phyloP scores from a whole-genome alignment of 106 monocot genomes.

The Amphibolis antarctica region DNA sequence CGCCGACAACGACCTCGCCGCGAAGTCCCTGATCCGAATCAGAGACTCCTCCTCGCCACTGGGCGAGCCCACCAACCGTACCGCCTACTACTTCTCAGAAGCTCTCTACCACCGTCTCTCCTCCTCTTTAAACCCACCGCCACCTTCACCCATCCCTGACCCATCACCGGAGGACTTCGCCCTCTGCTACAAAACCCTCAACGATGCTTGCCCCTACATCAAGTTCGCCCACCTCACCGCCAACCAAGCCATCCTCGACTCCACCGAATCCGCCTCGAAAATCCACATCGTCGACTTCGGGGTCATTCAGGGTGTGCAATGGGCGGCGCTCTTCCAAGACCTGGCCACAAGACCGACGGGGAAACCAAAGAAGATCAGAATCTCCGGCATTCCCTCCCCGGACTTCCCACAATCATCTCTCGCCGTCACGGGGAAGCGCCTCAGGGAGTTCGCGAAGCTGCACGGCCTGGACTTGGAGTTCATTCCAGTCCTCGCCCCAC shows the following conservation, averaged over 20 bases:
- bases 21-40: conserved; percentile 36
- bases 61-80: conserved; percentile 62
- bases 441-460: conserved; percentile 54
- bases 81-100: conserved; percentile 71
- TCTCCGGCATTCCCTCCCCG: conserved; percentile 70
- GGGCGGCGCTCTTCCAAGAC: conserved; percentile 90
- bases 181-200: conserved; percentile 62
- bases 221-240: conserved; percentile 96
- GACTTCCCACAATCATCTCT: conserved; percentile 29
- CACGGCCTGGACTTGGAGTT: conserved; percentile 82
- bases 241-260: conserved; percentile 94
- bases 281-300: conserved; percentile 97
- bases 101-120: conserved; percentile 50
- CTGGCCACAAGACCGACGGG: conserved; percentile 65
- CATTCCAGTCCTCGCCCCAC: conserved; percentile 47
- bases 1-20: conserved; percentile 51
- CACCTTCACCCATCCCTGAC: background rate
- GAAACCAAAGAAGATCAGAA: conserved; percentile 57
- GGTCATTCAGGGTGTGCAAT: conserved; percentile 75
- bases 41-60: conserved; percentile 34
- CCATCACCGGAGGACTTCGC: conserved; percentile 50
- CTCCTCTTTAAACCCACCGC: background rate
- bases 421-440: conserved; percentile 45
- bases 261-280: conserved; percentile 44
- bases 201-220: conserved; percentile 85